A percentile compares a stretch with the other conserved stretches of the same genome.
phyloP scores from a whole-genome alignment of 2,329 filamentous ascomycete species.

The Claviceps lovelessii region DNA sequence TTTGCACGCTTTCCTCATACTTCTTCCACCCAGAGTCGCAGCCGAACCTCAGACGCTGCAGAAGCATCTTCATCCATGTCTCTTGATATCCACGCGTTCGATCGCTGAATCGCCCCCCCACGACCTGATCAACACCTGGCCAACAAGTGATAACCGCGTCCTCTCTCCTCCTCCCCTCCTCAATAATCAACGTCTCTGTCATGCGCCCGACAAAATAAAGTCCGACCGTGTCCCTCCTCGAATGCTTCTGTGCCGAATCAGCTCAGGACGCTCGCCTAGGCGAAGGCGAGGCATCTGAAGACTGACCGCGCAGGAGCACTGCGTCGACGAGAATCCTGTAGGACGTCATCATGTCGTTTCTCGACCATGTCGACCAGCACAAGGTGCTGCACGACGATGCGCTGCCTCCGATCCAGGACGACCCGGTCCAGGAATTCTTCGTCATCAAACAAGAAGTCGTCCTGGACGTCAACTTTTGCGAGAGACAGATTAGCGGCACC shows the following conservation, averaged over 20 bases:
- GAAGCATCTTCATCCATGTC: no score
- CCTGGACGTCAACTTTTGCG: slow-evolving; percentile 75
- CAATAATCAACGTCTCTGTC: neutral
- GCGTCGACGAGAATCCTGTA: neutral
- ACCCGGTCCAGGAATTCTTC: slow-evolving; percentile 27
- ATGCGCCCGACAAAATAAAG: neutral
- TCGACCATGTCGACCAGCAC: slow-evolving; percentile 8
- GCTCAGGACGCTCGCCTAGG: slow-evolving; percentile 3
- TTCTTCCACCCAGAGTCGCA: no score
- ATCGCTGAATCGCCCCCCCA: neutral
- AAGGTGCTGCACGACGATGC: slow-evolving; percentile 19
- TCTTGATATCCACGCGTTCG: neutral
- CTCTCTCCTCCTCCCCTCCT: neutral
- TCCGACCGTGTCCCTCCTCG: neutral
- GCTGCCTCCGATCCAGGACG: slow-evolving; percentile 20
- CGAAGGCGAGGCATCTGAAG: slow-evolving; percentile 4
- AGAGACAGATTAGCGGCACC: slow-evolving; percentile 58
- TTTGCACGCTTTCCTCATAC: no score
- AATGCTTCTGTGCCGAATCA: slow-evolving; percentile 1
- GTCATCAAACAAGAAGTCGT: slow-evolving; percentile 77
- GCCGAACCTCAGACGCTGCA: no score
- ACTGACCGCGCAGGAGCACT: neutral
- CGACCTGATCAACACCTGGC: neutral
- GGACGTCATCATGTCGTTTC: slow-evolving; percentile 4
- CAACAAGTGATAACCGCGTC: no score